These are phyloP conservation scores for Polyplosphaeria fusca DNA, from an alignment of 495 filamentous ascomycete species.

Conservation along the genomic window DNA sequence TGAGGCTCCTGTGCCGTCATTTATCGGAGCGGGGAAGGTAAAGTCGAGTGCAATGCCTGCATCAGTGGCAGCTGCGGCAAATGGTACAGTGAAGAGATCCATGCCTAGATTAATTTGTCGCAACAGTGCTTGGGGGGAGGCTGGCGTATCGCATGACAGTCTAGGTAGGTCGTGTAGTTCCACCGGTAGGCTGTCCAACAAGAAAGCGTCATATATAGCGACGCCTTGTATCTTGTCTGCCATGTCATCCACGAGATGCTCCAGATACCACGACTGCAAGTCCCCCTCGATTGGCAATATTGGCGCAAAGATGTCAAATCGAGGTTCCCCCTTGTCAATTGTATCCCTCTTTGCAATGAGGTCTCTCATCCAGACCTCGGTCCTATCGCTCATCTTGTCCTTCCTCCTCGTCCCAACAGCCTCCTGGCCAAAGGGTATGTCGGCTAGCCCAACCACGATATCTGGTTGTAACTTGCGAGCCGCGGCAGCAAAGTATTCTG, in stretches of 20 bases:
- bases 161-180: conserved; percentile 61
- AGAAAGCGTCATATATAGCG: conserved; percentile 71
- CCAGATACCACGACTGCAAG: conserved; percentile 72
- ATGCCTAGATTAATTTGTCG: conserved; percentile 69
- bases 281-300: conserved; percentile 71
- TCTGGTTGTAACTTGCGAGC: conserved; percentile 67
- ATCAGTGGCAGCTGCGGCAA: conserved; percentile 71
- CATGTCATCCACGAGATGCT: conserved; percentile 57
- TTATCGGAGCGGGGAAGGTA: conserved; percentile 54
- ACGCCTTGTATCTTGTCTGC: conserved; percentile 64
- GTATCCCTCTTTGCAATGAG: conserved; percentile 46
- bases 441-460: conserved; percentile 73
- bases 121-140: conserved; percentile 70
- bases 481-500: conserved; percentile 63
- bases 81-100: conserved; percentile 74
- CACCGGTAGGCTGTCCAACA: conserved; percentile 62
- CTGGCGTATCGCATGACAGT: conserved; percentile 64
- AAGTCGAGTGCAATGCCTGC: conserved; percentile 83
- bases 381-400: conserved; percentile 81
- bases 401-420: conserved; percentile 64
- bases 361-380: conserved; percentile 66
- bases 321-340: conserved; percentile 30
- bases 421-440: conserved; percentile 59
- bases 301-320: conserved; percentile 64
- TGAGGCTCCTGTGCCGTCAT: not conserved